These are phyloP conservation scores for Esteya vermicola DNA, from an alignment of 2,329 filamentous ascomycete species.

Conservation along the genomic window DNA sequence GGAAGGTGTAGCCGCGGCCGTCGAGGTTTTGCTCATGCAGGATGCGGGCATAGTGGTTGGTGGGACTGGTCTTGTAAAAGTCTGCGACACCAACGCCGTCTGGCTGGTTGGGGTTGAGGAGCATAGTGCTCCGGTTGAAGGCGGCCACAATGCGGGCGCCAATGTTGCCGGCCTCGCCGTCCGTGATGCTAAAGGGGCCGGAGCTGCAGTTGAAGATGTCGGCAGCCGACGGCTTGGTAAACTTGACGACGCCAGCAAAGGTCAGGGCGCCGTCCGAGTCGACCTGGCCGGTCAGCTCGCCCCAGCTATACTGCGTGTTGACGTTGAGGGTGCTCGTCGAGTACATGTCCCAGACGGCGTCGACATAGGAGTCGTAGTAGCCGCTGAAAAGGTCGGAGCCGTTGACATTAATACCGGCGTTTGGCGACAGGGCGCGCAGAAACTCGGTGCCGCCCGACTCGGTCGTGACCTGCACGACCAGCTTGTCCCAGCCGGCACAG, in stretches of 20 bases:
- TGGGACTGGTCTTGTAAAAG: slow-evolving; percentile 41
- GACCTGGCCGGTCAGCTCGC: slow-evolving; percentile 30
- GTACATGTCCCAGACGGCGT: slow-evolving; percentile 38
- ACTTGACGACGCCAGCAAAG: slow-evolving; percentile 24
- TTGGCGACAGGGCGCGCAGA: slow-evolving; percentile 37
- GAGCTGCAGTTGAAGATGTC: slow-evolving; percentile 39
- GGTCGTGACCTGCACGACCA: slow-evolving; percentile 26
- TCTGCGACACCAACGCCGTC: slow-evolving; percentile 30
- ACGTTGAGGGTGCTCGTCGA: slow-evolving; percentile 26
- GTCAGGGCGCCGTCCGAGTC: slow-evolving; percentile 19
- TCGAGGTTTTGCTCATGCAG: slow-evolving; percentile 46
- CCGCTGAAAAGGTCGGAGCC: slow-evolving; percentile 28
- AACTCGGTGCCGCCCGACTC: slow-evolving; percentile 19
- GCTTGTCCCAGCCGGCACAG: slow-evolving; percentile 34
- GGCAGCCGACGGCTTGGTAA: slow-evolving; percentile 29
- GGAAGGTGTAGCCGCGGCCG: slow-evolving; percentile 53
- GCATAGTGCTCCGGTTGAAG: slow-evolving; percentile 59
- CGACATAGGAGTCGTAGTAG: slow-evolving; percentile 36
- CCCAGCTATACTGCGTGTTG: slow-evolving; percentile 40
- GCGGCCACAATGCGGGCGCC: slow-evolving; percentile 62
- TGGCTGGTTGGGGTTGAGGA: slow-evolving; percentile 36
- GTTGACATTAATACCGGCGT: slow-evolving; percentile 30
- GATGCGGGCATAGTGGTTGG: slow-evolving; percentile 55
- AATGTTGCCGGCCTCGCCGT: slow-evolving; percentile 41
- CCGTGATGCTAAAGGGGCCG: slow-evolving; percentile 40